Percentiles rank a stretch among this genome's conserved stretches.
Evolutionary conservation across 2,329 filamentous ascomycete species (phyloP).

Genomic region (Pseudogymnoascus pannorum): DNA sequence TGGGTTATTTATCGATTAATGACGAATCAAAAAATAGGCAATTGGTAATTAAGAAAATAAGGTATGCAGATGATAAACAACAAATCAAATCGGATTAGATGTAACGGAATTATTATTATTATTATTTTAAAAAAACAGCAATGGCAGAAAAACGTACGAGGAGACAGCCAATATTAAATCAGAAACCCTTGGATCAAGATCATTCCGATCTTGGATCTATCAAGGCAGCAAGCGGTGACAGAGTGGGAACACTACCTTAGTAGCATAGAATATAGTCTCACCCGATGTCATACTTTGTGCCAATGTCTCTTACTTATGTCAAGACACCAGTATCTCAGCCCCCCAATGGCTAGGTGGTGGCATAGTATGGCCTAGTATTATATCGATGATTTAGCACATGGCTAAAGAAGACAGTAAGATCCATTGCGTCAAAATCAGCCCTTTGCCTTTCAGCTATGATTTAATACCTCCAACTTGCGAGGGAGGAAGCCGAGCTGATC

Average conservation of each 20-base stretch:
- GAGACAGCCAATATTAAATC: not conserved
- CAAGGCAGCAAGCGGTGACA: not conserved
- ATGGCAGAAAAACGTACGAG: not conserved
- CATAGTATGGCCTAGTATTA: not conserved
- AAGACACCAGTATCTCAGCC: not conserved
- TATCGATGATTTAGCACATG: constrained; percentile 4
- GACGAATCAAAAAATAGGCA: not conserved
- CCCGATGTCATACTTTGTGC: constrained; percentile 4
- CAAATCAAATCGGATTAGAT: not conserved
- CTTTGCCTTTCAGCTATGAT: not conserved
- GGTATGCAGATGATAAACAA: not conserved
- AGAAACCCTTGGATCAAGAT: not conserved
- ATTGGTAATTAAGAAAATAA: not conserved
- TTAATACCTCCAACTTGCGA: not conserved
- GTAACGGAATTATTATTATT: no score
- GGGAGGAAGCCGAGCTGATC: not conserved
- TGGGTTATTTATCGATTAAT: not conserved
- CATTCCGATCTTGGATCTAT: not conserved
- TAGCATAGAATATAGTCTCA: not conserved
- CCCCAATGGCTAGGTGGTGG: not conserved
- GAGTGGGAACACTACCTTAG: not conserved
- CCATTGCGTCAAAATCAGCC: constrained; percentile 1
- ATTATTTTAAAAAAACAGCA: no score
- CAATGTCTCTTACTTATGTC: constrained; percentile 5
- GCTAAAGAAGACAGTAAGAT: not conserved